A percentile compares a stretch with the other conserved stretches of the same genome.
Evolutionary conservation across 306 rosid genomes (phyloP).

Genomic region (Castanea crenata): DNA sequence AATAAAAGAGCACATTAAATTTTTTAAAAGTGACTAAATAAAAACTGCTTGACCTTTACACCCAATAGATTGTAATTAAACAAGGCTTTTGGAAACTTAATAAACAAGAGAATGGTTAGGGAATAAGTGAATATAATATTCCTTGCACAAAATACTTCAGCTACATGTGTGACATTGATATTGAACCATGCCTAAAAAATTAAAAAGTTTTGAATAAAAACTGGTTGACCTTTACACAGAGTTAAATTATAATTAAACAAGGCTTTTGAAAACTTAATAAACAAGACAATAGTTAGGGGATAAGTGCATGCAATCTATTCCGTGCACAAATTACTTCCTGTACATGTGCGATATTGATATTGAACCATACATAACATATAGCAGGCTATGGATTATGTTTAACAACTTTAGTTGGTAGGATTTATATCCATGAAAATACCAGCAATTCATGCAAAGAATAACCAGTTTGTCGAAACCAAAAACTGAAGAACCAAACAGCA

Average conservation of each 20-base stretch:
- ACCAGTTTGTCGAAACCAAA: no score
- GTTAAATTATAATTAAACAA: background rate
- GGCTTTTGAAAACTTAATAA: background rate
- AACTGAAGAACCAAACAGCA: no score
- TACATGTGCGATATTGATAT: background rate
- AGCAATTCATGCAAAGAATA: no score
- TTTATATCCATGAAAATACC: no score
- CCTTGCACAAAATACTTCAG: background rate
- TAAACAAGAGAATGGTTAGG: background rate
- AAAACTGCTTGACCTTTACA: background rate
- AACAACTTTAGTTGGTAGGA: no score
- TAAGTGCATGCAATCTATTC: background rate
- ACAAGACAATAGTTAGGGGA: background rate
- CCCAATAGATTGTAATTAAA: background rate
- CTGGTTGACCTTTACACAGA: background rate
- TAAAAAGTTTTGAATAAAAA: background rate
- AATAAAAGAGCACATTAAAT: background rate
- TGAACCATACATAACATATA: background rate
- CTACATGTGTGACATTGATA: background rate
- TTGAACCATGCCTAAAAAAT: background rate
- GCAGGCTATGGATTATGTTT: no score
- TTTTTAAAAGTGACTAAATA: background rate
- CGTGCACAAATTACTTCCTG: background rate
- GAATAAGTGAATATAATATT: background rate
- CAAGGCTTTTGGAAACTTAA: background rate